phyloP scores from a whole-genome alignment of 306 rosid species.

The Nissolia schottii region DNA sequence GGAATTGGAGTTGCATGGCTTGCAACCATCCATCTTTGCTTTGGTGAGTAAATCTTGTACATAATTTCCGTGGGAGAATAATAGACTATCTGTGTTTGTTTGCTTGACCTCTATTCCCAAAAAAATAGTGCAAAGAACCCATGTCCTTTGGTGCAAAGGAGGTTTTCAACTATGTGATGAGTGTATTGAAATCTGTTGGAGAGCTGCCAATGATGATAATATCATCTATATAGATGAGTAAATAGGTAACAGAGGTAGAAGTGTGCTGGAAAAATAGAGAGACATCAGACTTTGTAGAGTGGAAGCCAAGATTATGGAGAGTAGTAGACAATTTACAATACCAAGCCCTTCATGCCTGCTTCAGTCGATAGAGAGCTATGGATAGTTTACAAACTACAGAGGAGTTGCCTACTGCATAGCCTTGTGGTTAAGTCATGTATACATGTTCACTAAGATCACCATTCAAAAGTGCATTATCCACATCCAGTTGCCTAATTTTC shows the following conservation, averaged over 20 bases:
- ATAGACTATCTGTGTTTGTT: background rate
- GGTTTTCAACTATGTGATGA: background rate
- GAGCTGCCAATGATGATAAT: background rate
- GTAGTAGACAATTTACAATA: background rate
- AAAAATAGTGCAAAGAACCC: background rate
- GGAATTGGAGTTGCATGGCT: too few relatives aligned
- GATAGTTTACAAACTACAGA: background rate
- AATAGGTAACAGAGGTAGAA: background rate
- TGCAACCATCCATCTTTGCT: too few relatives aligned
- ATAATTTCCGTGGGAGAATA: too few relatives aligned
- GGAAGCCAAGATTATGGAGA: background rate
- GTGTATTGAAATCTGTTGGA: fast-evolving
- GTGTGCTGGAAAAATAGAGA: background rate
- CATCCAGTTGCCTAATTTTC: background rate
- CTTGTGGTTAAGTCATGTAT: background rate
- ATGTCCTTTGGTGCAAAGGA: background rate
- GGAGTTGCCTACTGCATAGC: background rate
- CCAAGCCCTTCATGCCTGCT: background rate
- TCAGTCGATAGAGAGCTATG: background rate
- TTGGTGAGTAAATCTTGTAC: too few relatives aligned
- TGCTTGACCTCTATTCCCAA: background rate
- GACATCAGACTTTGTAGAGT: background rate
- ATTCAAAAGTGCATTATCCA: background rate
- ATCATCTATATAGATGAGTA: background rate
- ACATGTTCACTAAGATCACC: background rate